Evolutionary conservation across 108 stramenopile species (phyloP).

Genomic region (Nitzschia sp.): DNA sequence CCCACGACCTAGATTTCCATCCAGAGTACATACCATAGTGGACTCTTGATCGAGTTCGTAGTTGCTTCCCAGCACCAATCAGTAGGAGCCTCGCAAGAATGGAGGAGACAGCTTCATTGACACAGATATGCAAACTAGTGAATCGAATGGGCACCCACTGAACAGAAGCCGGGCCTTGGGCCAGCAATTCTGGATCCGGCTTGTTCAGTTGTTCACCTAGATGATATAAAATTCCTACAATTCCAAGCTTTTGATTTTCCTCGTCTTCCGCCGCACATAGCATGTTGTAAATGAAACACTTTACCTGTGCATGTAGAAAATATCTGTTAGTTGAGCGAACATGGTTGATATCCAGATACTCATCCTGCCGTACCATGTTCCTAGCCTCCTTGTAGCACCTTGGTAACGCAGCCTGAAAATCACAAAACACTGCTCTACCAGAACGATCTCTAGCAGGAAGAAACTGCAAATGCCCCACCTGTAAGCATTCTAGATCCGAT

Average conservation of each 20-base stretch:
- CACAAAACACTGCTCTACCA: slow-evolving; percentile 28
- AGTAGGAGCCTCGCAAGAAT: neutral
- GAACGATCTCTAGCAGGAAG: slow-evolving; percentile 32
- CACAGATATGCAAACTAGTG: slow-evolving; percentile 6
- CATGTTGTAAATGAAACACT: slow-evolving; percentile 6
- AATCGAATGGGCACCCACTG: slow-evolving; percentile 1
- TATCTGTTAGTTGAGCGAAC: too few species aligned
- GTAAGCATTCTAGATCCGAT: neutral
- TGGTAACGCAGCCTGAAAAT: neutral
- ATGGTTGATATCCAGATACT: neutral
- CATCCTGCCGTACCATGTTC: neutral
- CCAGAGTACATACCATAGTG: neutral
- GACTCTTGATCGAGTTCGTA: neutral
- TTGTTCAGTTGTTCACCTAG: neutral
- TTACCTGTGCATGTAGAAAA: too few species aligned
- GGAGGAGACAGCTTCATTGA: neutral
- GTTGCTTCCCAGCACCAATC: neutral
- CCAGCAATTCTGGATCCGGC: neutral
- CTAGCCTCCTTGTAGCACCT: slow-evolving; percentile 1
- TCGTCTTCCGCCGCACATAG: slow-evolving; percentile 18
- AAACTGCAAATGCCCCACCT: slow-evolving; percentile 13
- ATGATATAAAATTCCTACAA: neutral
- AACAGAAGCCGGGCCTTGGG: neutral
- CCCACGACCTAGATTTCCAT: neutral
- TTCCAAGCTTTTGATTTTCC: slow-evolving; percentile 21